Conservation (phyloP, 805 yeast species). For the Wickerhamomyces subpelliculosus region DNA sequence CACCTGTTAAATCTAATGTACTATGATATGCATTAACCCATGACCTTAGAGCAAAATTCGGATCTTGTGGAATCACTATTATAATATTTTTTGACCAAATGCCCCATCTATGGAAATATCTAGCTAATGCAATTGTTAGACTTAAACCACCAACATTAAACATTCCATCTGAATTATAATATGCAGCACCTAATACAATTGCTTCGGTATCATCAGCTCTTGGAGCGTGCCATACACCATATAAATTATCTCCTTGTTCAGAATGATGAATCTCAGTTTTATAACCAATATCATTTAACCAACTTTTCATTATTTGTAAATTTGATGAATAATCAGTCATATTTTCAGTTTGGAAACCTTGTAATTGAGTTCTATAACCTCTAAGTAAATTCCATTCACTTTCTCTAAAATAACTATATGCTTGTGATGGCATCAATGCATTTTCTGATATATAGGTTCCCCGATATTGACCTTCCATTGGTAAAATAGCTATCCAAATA, state of each 20-base stretch:
- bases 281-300: conserved; percentile 71
- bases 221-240: conserved; percentile 86
- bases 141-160: conserved; percentile 79
- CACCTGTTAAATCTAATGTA: conserved; percentile 79
- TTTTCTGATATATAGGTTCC: conserved; percentile 88
- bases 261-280: conserved; percentile 43
- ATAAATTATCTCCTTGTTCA: conserved; percentile 43
- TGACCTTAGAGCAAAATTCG: conserved; percentile 57
- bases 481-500: conserved; percentile 56
- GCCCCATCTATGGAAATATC: conserved; percentile 79
- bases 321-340: conserved; percentile 31
- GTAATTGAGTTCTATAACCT: conserved; percentile 58
- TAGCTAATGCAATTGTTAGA: conserved; percentile 61
- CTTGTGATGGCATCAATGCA: conserved; percentile 96
- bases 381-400: conserved; percentile 90
- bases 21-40: conserved; percentile 97
- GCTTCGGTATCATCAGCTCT: conserved; percentile 96
- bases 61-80: conserved; percentile 72
- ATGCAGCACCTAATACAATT: conserved; percentile 84
- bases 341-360: conserved; percentile 23
- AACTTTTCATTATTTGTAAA: conserved; percentile 34
- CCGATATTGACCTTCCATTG: conserved; percentile 76
- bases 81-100: conserved; percentile 95
- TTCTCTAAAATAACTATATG: conserved; percentile 83
- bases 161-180: conserved; percentile 60